These are phyloP conservation scores for Russula sp. DNA, from an alignment of 768 basidiomycete genomes.

Conservation along the genomic window DNA sequence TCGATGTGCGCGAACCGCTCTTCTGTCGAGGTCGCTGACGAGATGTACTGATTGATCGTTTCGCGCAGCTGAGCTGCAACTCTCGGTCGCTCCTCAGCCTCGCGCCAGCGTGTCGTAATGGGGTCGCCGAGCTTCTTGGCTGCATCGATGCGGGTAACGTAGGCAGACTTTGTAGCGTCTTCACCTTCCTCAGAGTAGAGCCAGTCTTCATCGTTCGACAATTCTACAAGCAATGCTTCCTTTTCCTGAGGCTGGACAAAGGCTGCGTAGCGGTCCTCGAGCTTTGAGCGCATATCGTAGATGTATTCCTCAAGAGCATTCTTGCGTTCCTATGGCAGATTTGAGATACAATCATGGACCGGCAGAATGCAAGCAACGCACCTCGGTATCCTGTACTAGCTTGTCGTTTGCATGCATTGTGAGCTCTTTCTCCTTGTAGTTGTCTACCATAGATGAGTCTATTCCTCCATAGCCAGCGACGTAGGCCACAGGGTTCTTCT, in stretches of 20 bases:
- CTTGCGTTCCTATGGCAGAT: constrained; percentile 74
- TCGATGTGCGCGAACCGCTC: constrained; percentile 89
- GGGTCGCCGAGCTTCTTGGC: constrained; percentile 87
- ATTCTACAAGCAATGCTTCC: constrained; percentile 58
- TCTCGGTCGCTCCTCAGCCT: constrained; percentile 72
- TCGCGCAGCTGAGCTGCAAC: constrained; percentile 76
- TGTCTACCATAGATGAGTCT: constrained; percentile 58
- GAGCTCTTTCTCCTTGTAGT: constrained; percentile 73
- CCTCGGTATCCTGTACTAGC: constrained; percentile 97
- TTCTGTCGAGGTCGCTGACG: constrained; percentile 74
- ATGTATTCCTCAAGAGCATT: constrained; percentile 99
- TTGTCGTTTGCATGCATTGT: constrained; percentile 90
- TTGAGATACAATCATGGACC: neutral
- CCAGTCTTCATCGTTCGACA: constrained; percentile 90
- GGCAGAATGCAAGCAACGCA: constrained; percentile 33
- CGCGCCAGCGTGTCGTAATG: constrained; percentile 75
- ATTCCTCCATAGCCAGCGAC: constrained; percentile 58
- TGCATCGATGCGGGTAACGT: constrained; percentile 73
- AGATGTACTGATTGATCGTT: constrained; percentile 79
- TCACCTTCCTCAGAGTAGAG: constrained; percentile 95
- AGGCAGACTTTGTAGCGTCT: constrained; percentile 93
- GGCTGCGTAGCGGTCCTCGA: constrained; percentile 79
- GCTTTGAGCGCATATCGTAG: constrained; percentile 89
- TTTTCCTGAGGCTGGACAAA: constrained; percentile 78
- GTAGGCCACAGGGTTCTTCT: constrained; percentile 79